phyloP scores from a whole-genome alignment of 768 basidiomycete species.

The Cystobasidiopsis lactophilus region DNA sequence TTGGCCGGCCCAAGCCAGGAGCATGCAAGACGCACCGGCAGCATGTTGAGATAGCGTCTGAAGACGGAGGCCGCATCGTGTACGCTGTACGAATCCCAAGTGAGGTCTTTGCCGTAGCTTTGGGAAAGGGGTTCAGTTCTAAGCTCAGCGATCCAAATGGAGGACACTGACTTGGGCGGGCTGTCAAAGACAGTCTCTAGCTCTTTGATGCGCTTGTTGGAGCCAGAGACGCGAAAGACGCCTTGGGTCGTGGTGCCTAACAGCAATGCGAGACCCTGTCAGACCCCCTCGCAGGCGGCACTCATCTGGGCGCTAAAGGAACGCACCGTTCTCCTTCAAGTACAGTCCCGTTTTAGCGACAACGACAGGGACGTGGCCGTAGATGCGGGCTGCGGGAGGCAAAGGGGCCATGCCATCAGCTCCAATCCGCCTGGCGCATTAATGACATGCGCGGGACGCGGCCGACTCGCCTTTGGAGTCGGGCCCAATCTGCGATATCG shows the following conservation, averaged over 20 bases:
- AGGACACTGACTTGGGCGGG: constrained; percentile 47
- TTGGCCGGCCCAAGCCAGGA: neutral
- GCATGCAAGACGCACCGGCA: constrained; percentile 53
- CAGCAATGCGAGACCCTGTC: no score
- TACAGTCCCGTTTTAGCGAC: constrained; percentile 92
- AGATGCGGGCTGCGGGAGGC: constrained; percentile 39
- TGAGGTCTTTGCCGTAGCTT: constrained; percentile 79
- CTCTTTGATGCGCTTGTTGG: constrained; percentile 82
- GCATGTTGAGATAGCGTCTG: constrained; percentile 78
- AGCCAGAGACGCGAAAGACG: constrained; percentile 89
- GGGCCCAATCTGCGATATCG: constrained; percentile 70
- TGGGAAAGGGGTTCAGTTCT: neutral
- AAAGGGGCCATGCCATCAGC: neutral
- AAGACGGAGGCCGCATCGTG: constrained; percentile 97
- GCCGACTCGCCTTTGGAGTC: constrained; percentile 24
- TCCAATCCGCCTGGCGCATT: neutral
- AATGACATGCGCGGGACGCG: neutral
- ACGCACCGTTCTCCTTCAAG: constrained; percentile 71
- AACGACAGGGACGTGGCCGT: constrained; percentile 88
- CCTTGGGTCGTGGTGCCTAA: constrained; percentile 86
- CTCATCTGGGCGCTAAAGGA: neutral
- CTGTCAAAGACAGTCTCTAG: constrained; percentile 75
- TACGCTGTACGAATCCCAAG: constrained; percentile 80
- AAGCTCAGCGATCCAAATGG: neutral
- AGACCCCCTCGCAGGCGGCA: neutral